Evolutionary conservation across 768 basidiomycete species (phyloP).

Genomic region (Nidularia sp.): DNA sequence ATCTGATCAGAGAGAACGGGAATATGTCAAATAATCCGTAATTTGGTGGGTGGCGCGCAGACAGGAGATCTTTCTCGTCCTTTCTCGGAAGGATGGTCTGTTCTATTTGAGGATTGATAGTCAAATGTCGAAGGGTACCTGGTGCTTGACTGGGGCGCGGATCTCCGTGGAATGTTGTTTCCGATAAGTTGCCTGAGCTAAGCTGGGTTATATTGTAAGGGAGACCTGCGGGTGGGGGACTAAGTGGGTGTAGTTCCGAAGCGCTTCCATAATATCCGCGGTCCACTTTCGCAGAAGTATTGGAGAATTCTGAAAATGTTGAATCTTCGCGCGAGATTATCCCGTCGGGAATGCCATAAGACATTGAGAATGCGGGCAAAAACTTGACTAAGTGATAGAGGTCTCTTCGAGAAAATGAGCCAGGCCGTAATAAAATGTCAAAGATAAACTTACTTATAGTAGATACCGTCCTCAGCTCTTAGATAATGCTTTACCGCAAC

Average conservation of each 20-base stretch:
- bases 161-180: conserved; percentile 2
- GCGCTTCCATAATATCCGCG: neutral
- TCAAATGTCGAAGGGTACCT: neutral
- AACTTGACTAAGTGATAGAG: conserved; percentile 69
- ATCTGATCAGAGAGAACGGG: conserved; percentile 61
- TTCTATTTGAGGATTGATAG: neutral
- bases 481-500: too few relatives aligned
- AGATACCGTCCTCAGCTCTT: too few relatives aligned
- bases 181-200: neutral
- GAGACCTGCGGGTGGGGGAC: neutral
- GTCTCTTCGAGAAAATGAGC: conserved; percentile 28
- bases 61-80: conserved; percentile 49
- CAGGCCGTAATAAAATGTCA: too few relatives aligned
- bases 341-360: conserved; percentile 40
- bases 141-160: neutral
- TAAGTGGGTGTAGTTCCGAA: neutral
- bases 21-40: conserved; percentile 62
- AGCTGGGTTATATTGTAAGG: neutral
- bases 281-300: neutral
- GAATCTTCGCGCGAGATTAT: conserved; percentile 4
- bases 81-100: conserved; percentile 29
- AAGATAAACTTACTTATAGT: too few relatives aligned
- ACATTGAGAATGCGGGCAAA: conserved; percentile 61
- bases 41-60: conserved; percentile 54
- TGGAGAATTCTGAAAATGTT: neutral